Base-by-base conservation (phyloP, 2,329 filamentous ascomycete genomes). In the Aspergillus hiratsukae region DNA sequence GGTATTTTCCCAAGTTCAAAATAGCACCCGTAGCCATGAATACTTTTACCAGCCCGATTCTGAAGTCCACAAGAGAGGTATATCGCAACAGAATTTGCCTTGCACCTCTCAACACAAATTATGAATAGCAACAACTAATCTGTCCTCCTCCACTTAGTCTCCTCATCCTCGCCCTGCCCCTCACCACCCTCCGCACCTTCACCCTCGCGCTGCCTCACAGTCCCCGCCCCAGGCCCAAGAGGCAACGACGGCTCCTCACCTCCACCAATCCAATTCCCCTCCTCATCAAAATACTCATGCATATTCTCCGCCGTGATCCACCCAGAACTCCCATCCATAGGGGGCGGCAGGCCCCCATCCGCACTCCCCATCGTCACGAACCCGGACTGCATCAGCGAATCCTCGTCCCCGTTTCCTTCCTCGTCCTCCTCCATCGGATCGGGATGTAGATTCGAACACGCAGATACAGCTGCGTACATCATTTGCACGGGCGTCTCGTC, bases 271-370 rank as follows among this genome's bases (percentile, higher is more conserved):
- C 88, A 93, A 68, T 93, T 91, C 2, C 90, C 90, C 8, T 91
- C 82, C 59, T 83, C 86, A 65, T 94, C 89, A 72, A 94, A 89
- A 68, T 86, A 96, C 64, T 96, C 84, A 61, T 88, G 80, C 70
- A 96, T 87, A 66, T 97, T 97, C 55, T 96, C 93, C 8, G 90
- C 89, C 17, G 93, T 97, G 68, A 97, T 80, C 78, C 78, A 80
- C 8, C 78, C 78, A 1, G 76, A 78, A 55, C 78, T 79, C 17
- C 78, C 77, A 37, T 74, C 76, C 65, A 80, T 71, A 3, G 78
- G 74, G 35, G 78, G 77, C 29, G 78, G 78, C 46, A 80, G 55
- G 3, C 71, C 76, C 2, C 74, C 73, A 48, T 70, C 66, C 37
- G 56, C 64, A 40, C 66, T 67, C 10, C 72, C 73, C 17, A 70